Percentiles rank a stretch among this genome's conserved stretches.
Evolutionary conservation across 805 yeast species (phyloP).

Genomic region (Suhomyces xylopsoci): DNA sequence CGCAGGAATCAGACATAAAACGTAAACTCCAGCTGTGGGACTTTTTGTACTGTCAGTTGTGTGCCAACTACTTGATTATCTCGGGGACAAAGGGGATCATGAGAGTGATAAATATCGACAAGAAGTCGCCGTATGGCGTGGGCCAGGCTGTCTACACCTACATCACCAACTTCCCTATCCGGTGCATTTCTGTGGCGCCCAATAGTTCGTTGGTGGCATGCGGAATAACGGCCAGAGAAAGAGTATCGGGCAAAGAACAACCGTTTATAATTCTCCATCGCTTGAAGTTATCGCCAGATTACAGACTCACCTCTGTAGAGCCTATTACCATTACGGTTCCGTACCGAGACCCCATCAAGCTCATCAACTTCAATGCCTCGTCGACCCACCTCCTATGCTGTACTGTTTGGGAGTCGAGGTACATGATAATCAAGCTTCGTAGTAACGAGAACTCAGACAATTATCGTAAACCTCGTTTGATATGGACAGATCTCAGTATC

Average conservation of each 20-base stretch:
- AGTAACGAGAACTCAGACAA: constrained; percentile 48
- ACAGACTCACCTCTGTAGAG: constrained; percentile 31
- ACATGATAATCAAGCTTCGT: constrained; percentile 66
- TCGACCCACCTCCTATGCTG: constrained; percentile 72
- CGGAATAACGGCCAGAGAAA: constrained; percentile 79
- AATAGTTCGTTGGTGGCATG: constrained; percentile 66
- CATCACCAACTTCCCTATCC: constrained; percentile 67
- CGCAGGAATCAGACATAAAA: constrained; percentile 22
- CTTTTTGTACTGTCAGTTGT: constrained; percentile 55
- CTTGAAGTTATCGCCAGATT: constrained; percentile 9
- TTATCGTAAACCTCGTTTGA: constrained; percentile 36
- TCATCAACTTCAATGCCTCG: constrained; percentile 68
- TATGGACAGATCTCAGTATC: constrained; percentile 33
- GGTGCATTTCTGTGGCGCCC: constrained; percentile 72
- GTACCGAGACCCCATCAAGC: constrained; percentile 78
- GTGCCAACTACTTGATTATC: constrained; percentile 58
- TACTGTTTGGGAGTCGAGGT: constrained; percentile 73
- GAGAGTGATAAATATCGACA: constrained; percentile 55
- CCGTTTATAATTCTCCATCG: constrained; percentile 68
- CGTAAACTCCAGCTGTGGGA: constrained; percentile 52
- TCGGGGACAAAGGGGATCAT: constrained; percentile 73
- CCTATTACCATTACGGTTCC: constrained; percentile 79
- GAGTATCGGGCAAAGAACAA: constrained; percentile 65
- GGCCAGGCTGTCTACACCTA: constrained; percentile 71
- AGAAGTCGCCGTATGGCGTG: constrained; percentile 21